Evolutionary conservation across 2,329 filamentous ascomycete species (phyloP).

Genomic region (Penicillium vulpinum): DNA sequence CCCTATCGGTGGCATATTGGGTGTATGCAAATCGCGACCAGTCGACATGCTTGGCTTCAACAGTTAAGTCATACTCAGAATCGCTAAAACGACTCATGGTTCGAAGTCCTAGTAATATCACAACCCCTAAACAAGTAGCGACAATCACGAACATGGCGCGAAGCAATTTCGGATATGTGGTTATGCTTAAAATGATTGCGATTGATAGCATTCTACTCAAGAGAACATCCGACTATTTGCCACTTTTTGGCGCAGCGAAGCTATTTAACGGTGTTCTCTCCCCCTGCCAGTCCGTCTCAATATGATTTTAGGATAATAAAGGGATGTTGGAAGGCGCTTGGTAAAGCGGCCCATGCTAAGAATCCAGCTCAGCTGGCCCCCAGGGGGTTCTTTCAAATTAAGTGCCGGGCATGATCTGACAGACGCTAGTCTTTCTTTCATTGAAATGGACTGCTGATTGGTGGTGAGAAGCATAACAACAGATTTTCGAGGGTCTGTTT

Average conservation of each 20-base stretch:
- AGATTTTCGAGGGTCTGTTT: neutral
- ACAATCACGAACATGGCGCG: neutral
- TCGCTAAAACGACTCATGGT: neutral
- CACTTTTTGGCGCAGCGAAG: neutral
- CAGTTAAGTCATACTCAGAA: neutral
- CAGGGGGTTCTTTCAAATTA: neutral
- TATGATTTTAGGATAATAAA: neutral
- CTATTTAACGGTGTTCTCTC: neutral
- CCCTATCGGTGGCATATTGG: neutral
- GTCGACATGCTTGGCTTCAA: neutral
- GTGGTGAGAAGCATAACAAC: neutral
- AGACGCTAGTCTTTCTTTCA: too few relatives aligned
- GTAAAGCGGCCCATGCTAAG: neutral
- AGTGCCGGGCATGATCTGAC: neutral
- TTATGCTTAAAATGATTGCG: neutral
- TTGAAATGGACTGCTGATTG: neutral
- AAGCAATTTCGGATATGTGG: neutral
- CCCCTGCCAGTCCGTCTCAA: neutral
- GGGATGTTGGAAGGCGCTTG: neutral
- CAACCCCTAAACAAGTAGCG: neutral
- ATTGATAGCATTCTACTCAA: neutral
- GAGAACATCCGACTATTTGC: neutral
- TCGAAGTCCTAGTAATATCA: neutral
- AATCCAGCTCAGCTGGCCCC: neutral
- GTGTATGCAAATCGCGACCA: neutral